Percentiles rank a stretch among this genome's conserved stretches.
phyloP scores from a whole-genome alignment of 2,329 filamentous ascomycete species.

The Fusarium equiseti region DNA sequence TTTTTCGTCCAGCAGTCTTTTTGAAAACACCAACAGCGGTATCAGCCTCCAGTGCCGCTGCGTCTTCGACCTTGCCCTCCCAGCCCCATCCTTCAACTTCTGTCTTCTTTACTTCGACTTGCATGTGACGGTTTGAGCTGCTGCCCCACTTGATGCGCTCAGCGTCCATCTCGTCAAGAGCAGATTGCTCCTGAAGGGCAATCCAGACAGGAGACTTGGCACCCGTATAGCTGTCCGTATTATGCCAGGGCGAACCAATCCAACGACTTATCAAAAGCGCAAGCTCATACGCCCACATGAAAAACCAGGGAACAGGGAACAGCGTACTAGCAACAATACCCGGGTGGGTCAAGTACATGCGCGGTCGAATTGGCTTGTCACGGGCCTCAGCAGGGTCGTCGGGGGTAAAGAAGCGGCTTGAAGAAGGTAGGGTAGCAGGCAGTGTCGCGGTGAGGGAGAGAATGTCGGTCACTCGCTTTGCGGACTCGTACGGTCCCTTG shows the following conservation, averaged over 20 bases:
- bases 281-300: conserved; percentile 76
- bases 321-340: conserved; percentile 88
- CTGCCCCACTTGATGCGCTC: conserved; percentile 86
- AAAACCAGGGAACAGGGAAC: conserved; percentile 76
- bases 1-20: conserved; percentile 69
- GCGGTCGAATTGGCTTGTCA: conserved; percentile 59
- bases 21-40: conserved; percentile 60
- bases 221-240: conserved; percentile 79
- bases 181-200: conserved; percentile 73
- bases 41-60: conserved; percentile 58
- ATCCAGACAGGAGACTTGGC: conserved; percentile 84
- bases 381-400: conserved; percentile 40
- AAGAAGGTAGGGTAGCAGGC: conserved; percentile 70
- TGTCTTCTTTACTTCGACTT: conserved; percentile 76
- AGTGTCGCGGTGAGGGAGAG: conserved; percentile 79
- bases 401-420: conserved; percentile 66
- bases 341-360: conserved; percentile 84
- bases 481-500: conserved; percentile 80
- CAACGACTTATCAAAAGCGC: conserved; percentile 79
- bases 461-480: conserved; percentile 88
- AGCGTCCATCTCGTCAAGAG: conserved; percentile 67
- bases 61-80: conserved; percentile 67
- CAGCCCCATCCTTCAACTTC: conserved; percentile 91
- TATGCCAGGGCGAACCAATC: conserved; percentile 91
- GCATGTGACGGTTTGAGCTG: conserved; percentile 69